Evolutionary conservation across 306 rosid genomes (phyloP), one percentile per base, ranked within the genome.

Genomic region (Albizia julibrissin): DNA sequence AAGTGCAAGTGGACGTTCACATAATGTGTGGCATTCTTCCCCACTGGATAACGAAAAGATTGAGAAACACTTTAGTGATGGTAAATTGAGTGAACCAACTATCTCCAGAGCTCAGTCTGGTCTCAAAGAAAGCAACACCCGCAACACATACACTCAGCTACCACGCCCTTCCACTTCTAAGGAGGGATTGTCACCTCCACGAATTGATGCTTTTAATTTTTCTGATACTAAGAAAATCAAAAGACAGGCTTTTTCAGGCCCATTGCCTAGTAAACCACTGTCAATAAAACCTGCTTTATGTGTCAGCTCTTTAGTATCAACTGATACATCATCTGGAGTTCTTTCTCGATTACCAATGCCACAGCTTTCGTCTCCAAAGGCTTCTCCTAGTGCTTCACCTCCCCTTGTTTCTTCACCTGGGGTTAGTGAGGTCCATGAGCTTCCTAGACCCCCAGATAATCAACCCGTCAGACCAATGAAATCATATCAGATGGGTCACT

Each of bases 341-440:
- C 69, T 84, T 64, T 67, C 91, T 15, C 92, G 88, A 34, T 82
- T 87, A 80, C 89, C 91, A 11, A 84, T 87, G 73, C 92, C 89
- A 21, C 94, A 87, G 77, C 82, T 91, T 80, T 85, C 94, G 27
- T 94, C 97, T 82, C 93, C 98, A 1, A 93, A 90, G 79, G 84
- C 85, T 74, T 94, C 98, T 58, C 97, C 95, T 10, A 75, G 78
- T 85, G 86, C 94, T 83, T 93, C 97, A 44, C 97, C 95, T 65
- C 94, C 97, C 77, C 95, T 61, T 46, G 92, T 83, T 80, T 93
- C 95, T 68, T 93, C 95, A 19, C 95, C 95, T 18, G 83, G 85
- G 88, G 91, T 91, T 82, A 94, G 93, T 79, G 98, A 94, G 88
- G 91, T 90, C 80, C 97, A 94, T 37, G 98, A 92, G 89, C 98